Evolutionary conservation across 331 rosid genomes (phyloP), one percentile per base, ranked within the genome.

Genomic region (Saraca asoca): DNA sequence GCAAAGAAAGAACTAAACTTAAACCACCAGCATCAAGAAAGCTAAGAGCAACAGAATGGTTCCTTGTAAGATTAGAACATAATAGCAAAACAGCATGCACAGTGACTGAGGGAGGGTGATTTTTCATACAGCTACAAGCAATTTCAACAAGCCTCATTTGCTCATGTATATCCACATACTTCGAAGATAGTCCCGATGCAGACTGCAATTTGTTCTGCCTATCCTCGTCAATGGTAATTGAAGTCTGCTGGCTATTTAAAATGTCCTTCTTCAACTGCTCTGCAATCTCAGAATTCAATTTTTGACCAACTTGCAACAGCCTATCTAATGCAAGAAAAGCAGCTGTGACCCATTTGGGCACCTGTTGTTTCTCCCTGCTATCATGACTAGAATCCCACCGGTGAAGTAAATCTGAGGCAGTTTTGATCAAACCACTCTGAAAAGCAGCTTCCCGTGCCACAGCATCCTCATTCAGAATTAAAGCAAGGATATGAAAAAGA

Each of bases 321-420:
- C 99, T 81, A 70, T 94, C 99, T 38, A 90, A 78, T 18, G 99
- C 89, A 80, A 94, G 91, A 83, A 90, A 88, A 67, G 97, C 97
- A 52, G 99, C 82, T 31, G 97, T 82, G 37, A 85, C 92, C 97
- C 99, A 94, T 85, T 82, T 94, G 62, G 99, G 95, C 54, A 86
- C 91, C 33, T 77, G 86, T 41, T 64, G 33, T 72, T 85, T 85
- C 58, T 77, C 84, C 64, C 74, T 52, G 37, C 58, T 66, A 68
- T 66, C 87, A 51, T 75, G 74, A 78, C 79, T 74, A 73, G 89
- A 81, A 16, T 80, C 87, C 97, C 99, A 94, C 64, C 81, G 95
- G 48, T 75, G 76, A 48, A 94, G 99, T 29, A 94, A 64, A 79
- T 90, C 91, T 37, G 95, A 81, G 45, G 88, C 77, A 66, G 85